Conservation (phyloP, 164 flowering plant genomes). For the Piper longum region DNA sequence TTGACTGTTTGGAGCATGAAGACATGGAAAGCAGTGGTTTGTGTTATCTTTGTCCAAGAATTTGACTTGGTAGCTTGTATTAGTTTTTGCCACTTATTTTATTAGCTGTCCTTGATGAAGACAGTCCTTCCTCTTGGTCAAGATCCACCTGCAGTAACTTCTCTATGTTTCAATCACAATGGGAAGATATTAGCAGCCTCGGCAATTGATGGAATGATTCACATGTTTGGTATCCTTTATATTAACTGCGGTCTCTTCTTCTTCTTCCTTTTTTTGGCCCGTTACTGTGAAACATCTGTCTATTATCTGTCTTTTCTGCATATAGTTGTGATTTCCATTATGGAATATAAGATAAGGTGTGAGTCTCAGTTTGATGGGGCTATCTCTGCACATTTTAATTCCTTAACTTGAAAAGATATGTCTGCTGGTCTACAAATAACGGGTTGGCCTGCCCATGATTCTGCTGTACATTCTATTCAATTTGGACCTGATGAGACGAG, state of each 20-base stretch:
- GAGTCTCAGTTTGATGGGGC: neutral
- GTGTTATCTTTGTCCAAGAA: constrained; percentile 4
- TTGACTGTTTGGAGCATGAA: constrained; percentile 96
- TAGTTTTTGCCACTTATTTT: neutral
- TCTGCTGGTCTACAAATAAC: constrained; percentile 90
- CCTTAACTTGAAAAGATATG: constrained; percentile 75
- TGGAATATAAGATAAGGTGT: neutral
- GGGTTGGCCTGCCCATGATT: constrained; percentile 98
- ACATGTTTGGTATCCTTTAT: constrained; percentile 94
- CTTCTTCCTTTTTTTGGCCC: too few relatives aligned
- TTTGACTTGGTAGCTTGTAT: neutral
- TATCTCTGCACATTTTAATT: neutral
- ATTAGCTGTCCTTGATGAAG: constrained; percentile 42
- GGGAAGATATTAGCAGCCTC: constrained; percentile 93
- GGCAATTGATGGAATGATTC: constrained; percentile 97
- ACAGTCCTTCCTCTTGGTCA: constrained; percentile 95
- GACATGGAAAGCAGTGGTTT: constrained; percentile 94
- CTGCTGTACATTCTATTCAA: constrained; percentile 72
- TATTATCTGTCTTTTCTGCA: too few relatives aligned
- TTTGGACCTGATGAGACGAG: constrained; percentile 96
- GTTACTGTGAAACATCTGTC: neutral
- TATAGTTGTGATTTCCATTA: too few relatives aligned
- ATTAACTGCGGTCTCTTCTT: neutral
- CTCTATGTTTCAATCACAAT: constrained; percentile 88
- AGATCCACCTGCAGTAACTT: constrained; percentile 95